phyloP scores from a whole-genome alignment of 257 asterid species.

The Parsonsia alboflavescens region DNA sequence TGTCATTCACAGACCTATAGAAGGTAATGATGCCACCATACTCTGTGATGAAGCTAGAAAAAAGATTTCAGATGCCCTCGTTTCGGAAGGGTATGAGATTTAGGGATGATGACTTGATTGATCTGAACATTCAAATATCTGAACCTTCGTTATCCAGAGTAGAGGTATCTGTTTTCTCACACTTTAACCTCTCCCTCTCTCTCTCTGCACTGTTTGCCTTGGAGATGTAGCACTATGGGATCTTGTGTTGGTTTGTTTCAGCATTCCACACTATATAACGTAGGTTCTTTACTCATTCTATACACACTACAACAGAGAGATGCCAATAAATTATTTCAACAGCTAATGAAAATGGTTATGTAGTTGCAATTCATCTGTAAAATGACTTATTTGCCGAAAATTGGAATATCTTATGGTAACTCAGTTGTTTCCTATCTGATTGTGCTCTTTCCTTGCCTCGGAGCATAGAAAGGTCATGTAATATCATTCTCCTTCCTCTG shows the following conservation, averaged over 20 bases:
- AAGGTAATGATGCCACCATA: conserved; percentile 51
- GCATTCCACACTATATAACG: background rate
- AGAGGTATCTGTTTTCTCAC: background rate
- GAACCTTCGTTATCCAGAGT: background rate
- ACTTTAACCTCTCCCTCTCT: background rate
- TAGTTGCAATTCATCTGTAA: background rate
- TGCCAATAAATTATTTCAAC: background rate
- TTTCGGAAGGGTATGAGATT: conserved; percentile 33
- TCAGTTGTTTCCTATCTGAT: background rate
- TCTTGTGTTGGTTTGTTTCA: background rate
- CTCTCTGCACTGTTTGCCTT: background rate
- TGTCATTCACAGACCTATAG: conserved; percentile 57
- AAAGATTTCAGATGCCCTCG: conserved; percentile 56
- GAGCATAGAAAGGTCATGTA: background rate
- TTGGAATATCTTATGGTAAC: background rate
- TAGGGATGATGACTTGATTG: conserved; percentile 5
- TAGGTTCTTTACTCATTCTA: background rate
- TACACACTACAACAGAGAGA: background rate
- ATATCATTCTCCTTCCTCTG: background rate
- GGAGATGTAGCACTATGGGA: background rate
- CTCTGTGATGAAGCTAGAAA: conserved; percentile 66
- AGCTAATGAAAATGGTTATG: background rate
- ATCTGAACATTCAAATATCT: background rate
- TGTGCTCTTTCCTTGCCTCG: background rate
- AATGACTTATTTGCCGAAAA: background rate